Base-by-base conservation (phyloP, 1,284 basidiomycete species). In the Ganoderma sp. region DNA sequence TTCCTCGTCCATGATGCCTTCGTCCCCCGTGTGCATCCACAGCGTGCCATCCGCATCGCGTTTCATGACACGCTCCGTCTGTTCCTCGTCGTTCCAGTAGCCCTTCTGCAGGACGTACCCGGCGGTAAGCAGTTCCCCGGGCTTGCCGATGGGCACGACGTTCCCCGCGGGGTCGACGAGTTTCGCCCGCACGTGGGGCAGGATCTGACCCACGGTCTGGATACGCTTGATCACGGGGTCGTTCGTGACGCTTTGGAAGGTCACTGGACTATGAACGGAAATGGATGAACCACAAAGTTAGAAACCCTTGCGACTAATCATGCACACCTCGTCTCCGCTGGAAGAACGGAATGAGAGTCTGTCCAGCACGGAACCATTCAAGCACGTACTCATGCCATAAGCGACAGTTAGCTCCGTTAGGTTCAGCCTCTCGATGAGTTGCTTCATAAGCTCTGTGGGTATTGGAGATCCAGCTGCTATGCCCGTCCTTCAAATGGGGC, bases 1-100 rank as follows among this genome's bases (percentile, higher is more conserved):
- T 68, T 96, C 90, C 64, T 90, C 86, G 74, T 95, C 93, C 81
- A 96, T 86, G 48, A 93, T 88, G 1, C 86, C 94, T 74, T 95
- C 87, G 78, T 96, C 94, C 1, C 94, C 94, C 0, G 92, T 94
- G 76, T 91, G 85, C 89, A 96, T 94, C 94, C 93, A 96, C 52
- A 90, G 72, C 1, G 81, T 86, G 45, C 88, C 88, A 8, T 84
- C 79, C 62, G 85, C 83, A 43, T 89, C 85, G 8, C 76, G 79
- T 67, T 84, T 83, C 84, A 92, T 89, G 0, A 85, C 90, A 37
- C 81, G 78, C n/a, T 78, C 78, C 0, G 93, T 95, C 75, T 92
- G 91, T 61, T 87, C 85, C 42, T 87, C 82, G 73, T 96, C 89
- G 45, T 86, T 78, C 93, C 93, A 96, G 77, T 96, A 96, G 63